Percentiles rank a stretch among this genome's conserved stretches.
Conservation (phyloP, 2,329 filamentous ascomycete species). For the Alternaria postmessia region DNA sequence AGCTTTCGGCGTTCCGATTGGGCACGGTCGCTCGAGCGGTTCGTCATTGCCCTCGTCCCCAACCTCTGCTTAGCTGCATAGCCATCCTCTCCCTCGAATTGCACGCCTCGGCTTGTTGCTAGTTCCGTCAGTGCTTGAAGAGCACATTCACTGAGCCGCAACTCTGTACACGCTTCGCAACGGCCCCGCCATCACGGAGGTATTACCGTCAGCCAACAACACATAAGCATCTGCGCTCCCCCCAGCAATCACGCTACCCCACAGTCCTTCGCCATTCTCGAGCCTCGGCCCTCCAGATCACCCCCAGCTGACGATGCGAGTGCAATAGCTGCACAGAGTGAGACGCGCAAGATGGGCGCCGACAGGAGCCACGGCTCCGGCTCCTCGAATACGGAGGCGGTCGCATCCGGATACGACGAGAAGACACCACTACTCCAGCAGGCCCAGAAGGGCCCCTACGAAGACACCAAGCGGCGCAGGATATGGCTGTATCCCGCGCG, state of each 20-base stretch:
- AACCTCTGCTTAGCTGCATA: slow-evolving; percentile 27
- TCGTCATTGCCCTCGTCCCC: slow-evolving; percentile 45
- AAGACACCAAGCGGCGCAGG: slow-evolving; percentile 48
- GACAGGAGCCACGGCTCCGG: slow-evolving; percentile 27
- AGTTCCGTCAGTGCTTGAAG: not conserved
- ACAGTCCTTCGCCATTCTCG: slow-evolving; percentile 52
- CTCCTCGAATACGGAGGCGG: slow-evolving; percentile 37
- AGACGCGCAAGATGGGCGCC: slow-evolving; percentile 44
- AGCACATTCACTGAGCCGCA: not conserved
- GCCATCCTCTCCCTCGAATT: not conserved
- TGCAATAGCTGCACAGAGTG: slow-evolving; percentile 38
- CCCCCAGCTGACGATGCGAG: slow-evolving; percentile 47
- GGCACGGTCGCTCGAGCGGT: slow-evolving; percentile 17
- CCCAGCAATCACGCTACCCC: slow-evolving; percentile 14
- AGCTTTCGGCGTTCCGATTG: slow-evolving; percentile 19
- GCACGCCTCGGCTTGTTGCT: slow-evolving; percentile 12
- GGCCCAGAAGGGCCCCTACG: slow-evolving; percentile 34
- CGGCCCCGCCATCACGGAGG: not conserved
- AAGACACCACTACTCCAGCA: slow-evolving; percentile 70
- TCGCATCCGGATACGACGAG: slow-evolving; percentile 63
- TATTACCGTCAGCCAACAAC: not conserved
- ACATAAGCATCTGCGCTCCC: slow-evolving; percentile 3
- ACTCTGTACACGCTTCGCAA: not conserved
- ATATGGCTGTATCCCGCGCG: slow-evolving; percentile 69
- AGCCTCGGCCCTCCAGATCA: slow-evolving; percentile 32